These are phyloP conservation scores for Solanum gracilifrons DNA, from an alignment of 257 asterid species.

Conservation along the genomic window DNA sequence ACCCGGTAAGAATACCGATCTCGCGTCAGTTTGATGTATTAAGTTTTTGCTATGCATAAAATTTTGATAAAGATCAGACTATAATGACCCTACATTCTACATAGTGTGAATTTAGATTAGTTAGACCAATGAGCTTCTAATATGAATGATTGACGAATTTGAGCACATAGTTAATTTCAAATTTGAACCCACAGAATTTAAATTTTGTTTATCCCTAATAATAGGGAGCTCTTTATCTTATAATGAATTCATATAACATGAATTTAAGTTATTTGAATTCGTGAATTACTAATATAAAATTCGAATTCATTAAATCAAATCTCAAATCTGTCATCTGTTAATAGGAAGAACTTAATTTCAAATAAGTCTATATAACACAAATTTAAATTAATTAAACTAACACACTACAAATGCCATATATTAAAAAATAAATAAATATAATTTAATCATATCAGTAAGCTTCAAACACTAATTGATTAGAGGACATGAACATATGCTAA, in stretches of 20 bases:
- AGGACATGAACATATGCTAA: too few species aligned
- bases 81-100: too few species aligned
- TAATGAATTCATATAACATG: not conserved
- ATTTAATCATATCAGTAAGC: too few species aligned
- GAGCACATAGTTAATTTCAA: not conserved
- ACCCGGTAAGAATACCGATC: not conserved
- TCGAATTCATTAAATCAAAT: too few species aligned
- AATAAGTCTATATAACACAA: not conserved
- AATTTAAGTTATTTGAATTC: not conserved
- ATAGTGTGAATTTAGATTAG: not conserved
- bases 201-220: not conserved
- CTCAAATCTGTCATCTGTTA: too few species aligned
- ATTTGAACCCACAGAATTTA: not conserved
- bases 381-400: not conserved
- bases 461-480: too few species aligned
- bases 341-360: not conserved
- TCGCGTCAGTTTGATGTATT: fast-evolving
- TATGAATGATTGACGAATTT: not conserved
- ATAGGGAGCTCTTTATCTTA: not conserved
- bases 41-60: fast-evolving
- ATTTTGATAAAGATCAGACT: too few species aligned
- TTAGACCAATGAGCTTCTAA: too few species aligned
- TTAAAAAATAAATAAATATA: too few species aligned
- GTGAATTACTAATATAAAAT: too few species aligned
- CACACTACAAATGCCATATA: too few species aligned